Conservation (phyloP, 2,329 filamentous ascomycete species). For the Talaromyces piceae region DNA sequence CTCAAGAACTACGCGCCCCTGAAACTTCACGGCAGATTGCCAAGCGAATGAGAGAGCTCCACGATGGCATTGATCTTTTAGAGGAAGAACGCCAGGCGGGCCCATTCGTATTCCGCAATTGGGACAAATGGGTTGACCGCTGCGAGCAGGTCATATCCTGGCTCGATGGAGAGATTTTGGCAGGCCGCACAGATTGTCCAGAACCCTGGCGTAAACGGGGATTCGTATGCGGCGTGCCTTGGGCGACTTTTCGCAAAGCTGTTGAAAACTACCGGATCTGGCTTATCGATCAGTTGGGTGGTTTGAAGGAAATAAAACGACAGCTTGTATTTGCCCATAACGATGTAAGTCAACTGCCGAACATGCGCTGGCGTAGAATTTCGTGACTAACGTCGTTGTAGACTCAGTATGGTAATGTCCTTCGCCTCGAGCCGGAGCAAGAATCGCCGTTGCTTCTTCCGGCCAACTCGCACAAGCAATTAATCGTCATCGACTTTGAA, state of each 20-base stretch:
- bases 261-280: conserved; percentile 71
- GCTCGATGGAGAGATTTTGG: conserved; percentile 52
- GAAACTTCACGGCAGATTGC: conserved; percentile 89
- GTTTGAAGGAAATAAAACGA: conserved; percentile 58
- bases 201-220: conserved; percentile 62
- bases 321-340: conserved; percentile 93
- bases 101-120: conserved; percentile 81
- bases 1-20: conserved; percentile 66
- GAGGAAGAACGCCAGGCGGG: conserved; percentile 69
- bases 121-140: conserved; percentile 80
- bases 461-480: conserved; percentile 88
- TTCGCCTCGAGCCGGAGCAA: conserved; percentile 61
- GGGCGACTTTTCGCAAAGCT: conserved; percentile 65
- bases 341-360: conserved; percentile 59
- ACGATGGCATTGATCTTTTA: conserved; percentile 84
- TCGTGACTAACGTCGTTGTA: conserved; percentile 31
- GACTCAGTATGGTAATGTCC: conserved; percentile 98
- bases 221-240: conserved; percentile 75
- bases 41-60: conserved; percentile 93
- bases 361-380: not conserved
- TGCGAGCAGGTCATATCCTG: conserved; percentile 47
- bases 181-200: conserved; percentile 32
- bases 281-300: conserved; percentile 66
- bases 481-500: conserved; percentile 97
- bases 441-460: conserved; percentile 83